Conservation (phyloP, 441 rosid species). For the Brassica hybrid region DNA sequence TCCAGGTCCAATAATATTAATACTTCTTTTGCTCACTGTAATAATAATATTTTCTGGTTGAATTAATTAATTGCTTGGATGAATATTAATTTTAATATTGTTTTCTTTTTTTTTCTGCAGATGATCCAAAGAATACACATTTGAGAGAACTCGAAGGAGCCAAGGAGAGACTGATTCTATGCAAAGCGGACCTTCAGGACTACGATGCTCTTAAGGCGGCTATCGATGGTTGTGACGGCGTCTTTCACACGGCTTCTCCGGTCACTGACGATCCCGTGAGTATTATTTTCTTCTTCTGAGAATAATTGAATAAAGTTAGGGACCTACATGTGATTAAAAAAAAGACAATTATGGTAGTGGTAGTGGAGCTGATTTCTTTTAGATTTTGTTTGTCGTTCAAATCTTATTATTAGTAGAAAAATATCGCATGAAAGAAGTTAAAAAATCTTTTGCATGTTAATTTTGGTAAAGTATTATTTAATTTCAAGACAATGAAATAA, state of each 20-base stretch:
- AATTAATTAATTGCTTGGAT: background rate
- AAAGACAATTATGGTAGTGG: background rate
- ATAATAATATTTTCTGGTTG: background rate
- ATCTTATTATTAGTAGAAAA: background rate
- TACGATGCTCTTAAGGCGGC: slow-evolving; percentile 64
- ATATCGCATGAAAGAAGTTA: too few species aligned
- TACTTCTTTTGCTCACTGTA: background rate
- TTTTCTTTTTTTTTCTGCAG: slow-evolving; percentile 33
- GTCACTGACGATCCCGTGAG: slow-evolving; percentile 89
- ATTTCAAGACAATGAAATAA: background rate
- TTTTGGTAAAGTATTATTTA: background rate
- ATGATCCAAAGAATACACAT: slow-evolving; percentile 83
- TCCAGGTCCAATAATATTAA: slow-evolving; percentile 52
- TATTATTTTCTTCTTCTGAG: background rate
- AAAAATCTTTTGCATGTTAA: background rate
- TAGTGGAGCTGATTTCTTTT: slow-evolving; percentile 32
- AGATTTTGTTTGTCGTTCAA: slow-evolving; percentile 6
- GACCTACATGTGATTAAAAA: background rate
- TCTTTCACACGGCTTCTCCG: slow-evolving; percentile 91
- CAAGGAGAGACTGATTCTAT: slow-evolving; percentile 64
- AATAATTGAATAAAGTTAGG: slow-evolving; percentile 20
- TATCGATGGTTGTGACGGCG: slow-evolving; percentile 76
- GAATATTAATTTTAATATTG: background rate
- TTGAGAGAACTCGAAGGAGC: slow-evolving; percentile 88
- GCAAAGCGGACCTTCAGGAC: slow-evolving; percentile 86